Evolutionary conservation across 139 green algal genomes (phyloP).

Genomic region (Astrephomene gubernaculifera): DNA sequence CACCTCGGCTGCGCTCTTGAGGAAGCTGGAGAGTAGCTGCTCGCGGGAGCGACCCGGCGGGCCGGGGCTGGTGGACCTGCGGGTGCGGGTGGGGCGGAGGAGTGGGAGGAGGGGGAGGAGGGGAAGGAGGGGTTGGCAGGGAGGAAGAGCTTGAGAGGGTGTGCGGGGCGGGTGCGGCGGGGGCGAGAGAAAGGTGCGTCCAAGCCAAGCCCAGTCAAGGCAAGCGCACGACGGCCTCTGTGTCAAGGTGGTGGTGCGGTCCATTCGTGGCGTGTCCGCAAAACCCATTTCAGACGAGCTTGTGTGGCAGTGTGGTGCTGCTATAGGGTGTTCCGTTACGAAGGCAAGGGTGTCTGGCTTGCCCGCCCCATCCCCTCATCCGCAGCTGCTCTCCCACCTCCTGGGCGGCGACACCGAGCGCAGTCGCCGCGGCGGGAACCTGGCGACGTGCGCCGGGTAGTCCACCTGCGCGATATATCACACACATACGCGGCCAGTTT

Average conservation of each 20-base stretch:
- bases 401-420: conserved; percentile 5
- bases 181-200: no score
- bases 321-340: no score
- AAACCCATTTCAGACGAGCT: no score
- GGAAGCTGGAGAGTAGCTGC: conserved; percentile 16
- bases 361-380: no score
- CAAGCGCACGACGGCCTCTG: no score
- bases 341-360: no score
- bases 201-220: no score
- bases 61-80: not conserved
- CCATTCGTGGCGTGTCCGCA: no score
- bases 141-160: no score
- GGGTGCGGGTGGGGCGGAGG: not conserved
- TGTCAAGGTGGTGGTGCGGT: no score
- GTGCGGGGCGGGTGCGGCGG: no score
- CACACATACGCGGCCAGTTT: not conserved
- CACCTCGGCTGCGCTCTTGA: conserved; percentile 14
- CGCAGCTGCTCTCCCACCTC: not conserved
- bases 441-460: conserved; percentile 46
- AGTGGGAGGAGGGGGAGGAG: not conserved
- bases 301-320: no score
- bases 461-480: conserved; percentile 4
- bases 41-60: conserved; percentile 8
- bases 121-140: not conserved
- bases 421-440: conserved; percentile 31